Evolutionary conservation across 768 basidiomycete genomes (phyloP), one percentile per base, ranked within the genome.

Genomic region (Rhizopogon salebrosus): DNA sequence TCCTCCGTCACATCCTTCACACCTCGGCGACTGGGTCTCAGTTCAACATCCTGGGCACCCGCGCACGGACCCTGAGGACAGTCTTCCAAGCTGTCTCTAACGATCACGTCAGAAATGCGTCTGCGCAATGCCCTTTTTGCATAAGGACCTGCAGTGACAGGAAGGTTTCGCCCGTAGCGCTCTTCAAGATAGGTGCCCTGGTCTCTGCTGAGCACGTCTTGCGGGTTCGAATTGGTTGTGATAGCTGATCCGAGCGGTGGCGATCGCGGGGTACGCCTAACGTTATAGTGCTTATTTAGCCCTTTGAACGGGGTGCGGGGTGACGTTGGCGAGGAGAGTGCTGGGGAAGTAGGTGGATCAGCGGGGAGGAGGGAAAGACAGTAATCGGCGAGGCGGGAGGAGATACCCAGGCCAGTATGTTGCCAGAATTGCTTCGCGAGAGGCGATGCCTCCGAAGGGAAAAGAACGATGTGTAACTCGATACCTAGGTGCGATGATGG

Each of bases 381-480:
- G 53, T 83, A 76, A 54, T 94, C 92, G 4, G 93, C 93, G 18
- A 88, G 71, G 6, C 95, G 84, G 55, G 90, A 93, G 3, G 89
- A 92, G 37, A 99, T 85, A 1, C 95, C 94, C 54, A 88, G 72
- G 0, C 95, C 95, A 0, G 88, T 84, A 65, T 98, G 95, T 60
- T 98, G 95, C 95, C 95, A 98, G 69, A 95, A 98, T 66, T 92
- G 79, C 65, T 90, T 95, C 7, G 91, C 92, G 6, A 86, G 65
- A 8, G 77, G 62, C 60, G 78, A 85, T 3, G 79, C 67, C 4
- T 81, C 76, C 2, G 72, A 66, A 6, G 85, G 83, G 64, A 94
- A 91, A 14, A 99, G 70, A 1, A 85, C 85, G 57, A 95, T 89
- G 65, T 95, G 86, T 1, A 99, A 76, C 53, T 89, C 83, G 36